Evolutionary conservation across 129 eudicot genomes (phyloP), one percentile per base, ranked within the genome.

Genomic region (Calendula officinalis): DNA sequence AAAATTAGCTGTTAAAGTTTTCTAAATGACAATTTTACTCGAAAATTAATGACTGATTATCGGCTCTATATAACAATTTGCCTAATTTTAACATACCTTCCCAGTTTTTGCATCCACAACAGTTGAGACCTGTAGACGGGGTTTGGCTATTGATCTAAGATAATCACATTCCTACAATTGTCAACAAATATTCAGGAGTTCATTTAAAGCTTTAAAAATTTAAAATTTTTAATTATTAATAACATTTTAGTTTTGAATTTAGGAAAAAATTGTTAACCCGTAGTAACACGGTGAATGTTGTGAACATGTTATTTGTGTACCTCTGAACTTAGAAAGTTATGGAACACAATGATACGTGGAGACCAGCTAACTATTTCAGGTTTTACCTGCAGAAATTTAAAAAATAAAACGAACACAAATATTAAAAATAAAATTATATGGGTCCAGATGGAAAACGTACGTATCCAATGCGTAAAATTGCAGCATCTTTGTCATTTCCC

Each of bases 71-170:
- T 8, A 54, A 54, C 61, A 54, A 53, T 33, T 8, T 32, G 1
- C 3, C 35, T 39, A 32, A 8, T 64, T 56, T 65, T 43, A 32
- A 56, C 64, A 50, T 68, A 91, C 98, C 96, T 91, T 87, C 53
- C 98, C 98, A 13, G 96, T 91, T 87, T 75, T 85, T 52, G 96
- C 66, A 78, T 88, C 98, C 63, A 91, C 96, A 27, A 91, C 95
- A 36, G 96, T 91, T 15, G 98, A 91, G 69, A 87, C 66, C 43
- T 77, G 77, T 34, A 91, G 95, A 62, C 83, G 98, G 65, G 98
- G 94, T 71, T 49, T 70, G 63, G 98, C 96, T 62, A 85, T 34
- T 67, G 77, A 82, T 78, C 91, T 83, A 54, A 91, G 91, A 72
- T 91, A 85, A 67, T 87, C 98, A 73, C 98, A 91, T 76, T 91